These are phyloP conservation scores for Fusarium avenaceum DNA, from an alignment of 2,329 filamentous ascomycete species.

Conservation along the genomic window DNA sequence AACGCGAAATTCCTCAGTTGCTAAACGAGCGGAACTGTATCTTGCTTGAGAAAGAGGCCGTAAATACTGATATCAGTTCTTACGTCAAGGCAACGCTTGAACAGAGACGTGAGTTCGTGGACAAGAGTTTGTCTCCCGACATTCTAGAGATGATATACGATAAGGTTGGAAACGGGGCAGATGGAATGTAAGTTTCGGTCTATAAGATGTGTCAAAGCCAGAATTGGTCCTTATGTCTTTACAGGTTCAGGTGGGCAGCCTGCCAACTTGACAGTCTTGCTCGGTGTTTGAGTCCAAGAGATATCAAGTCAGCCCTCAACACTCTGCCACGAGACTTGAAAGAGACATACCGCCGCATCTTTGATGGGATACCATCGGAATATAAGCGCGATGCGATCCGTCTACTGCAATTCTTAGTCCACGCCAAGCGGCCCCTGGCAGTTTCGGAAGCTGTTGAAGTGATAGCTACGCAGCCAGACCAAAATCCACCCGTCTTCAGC, in stretches of 20 bases:
- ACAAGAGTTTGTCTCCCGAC: slow-evolving; percentile 24
- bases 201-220: not conserved
- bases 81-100: slow-evolving; percentile 28
- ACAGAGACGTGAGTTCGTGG: slow-evolving; percentile 35
- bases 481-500: not conserved
- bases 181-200: slow-evolving; percentile 51
- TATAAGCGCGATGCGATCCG: slow-evolving; percentile 41
- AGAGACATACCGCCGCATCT: not conserved
- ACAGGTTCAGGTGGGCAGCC: slow-evolving; percentile 10
- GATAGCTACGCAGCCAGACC: slow-evolving; percentile 29
- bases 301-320: not conserved
- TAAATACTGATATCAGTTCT: slow-evolving; percentile 38
- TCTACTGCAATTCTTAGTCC: slow-evolving; percentile 44
- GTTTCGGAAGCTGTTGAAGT: slow-evolving; percentile 41
- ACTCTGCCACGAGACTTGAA: not conserved
- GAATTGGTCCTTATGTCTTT: not conserved
- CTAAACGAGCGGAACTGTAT: slow-evolving; percentile 38
- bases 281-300: not conserved
- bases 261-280: not conserved
- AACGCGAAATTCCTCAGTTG: slow-evolving; percentile 4
- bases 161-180: slow-evolving; percentile 38
- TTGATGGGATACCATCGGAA: slow-evolving; percentile 40
- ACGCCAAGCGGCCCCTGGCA: slow-evolving; percentile 30
- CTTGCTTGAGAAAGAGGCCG: slow-evolving; percentile 24
- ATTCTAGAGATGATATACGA: slow-evolving; percentile 1